phyloP scores from a whole-genome alignment of 352 stramenopile species.

The Phytopythium mirpurense region DNA sequence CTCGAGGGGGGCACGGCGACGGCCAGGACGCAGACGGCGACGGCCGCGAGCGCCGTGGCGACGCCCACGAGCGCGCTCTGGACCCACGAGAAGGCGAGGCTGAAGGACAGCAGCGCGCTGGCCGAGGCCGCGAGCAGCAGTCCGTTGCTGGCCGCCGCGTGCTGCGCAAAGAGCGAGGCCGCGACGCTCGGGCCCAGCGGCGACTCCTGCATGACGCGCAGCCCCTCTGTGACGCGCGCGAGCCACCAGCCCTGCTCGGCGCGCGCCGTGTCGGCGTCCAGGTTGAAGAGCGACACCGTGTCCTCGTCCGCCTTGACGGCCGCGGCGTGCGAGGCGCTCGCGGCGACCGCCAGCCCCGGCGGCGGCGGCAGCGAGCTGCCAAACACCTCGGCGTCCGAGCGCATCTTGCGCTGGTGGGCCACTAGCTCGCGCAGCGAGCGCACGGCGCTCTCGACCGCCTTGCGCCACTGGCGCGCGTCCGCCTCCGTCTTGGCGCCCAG shows the following conservation, averaged over 20 bases:
- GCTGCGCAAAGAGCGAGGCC: conserved; percentile 75
- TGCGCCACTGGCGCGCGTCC: conserved; percentile 75
- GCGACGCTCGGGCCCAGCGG: conserved; percentile 73
- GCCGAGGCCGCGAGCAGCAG: conserved; percentile 60
- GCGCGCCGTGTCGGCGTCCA: conserved; percentile 81
- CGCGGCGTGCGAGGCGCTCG: not conserved
- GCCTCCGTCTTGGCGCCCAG: conserved; percentile 84
- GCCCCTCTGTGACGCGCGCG: conserved; percentile 69
- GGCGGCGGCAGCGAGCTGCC: conserved; percentile 19
- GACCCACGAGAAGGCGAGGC: conserved; percentile 84
- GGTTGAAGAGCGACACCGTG: conserved; percentile 80
- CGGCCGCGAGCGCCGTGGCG: conserved; percentile 47
- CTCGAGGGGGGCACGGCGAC: conserved; percentile 25
- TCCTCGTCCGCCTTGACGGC: conserved; percentile 73
- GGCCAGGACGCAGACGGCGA: conserved; percentile 64
- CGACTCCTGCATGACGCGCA: conserved; percentile 86
- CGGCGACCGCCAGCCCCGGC: conserved; percentile 1
- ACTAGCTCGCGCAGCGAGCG: conserved; percentile 69
- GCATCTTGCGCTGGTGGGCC: conserved; percentile 68
- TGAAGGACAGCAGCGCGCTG: conserved; percentile 73
- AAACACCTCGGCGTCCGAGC: conserved; percentile 71
- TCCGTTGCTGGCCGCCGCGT: conserved; percentile 70
- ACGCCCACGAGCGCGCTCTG: conserved; percentile 82
- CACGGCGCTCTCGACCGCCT: conserved; percentile 73
- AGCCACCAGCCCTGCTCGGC: conserved; percentile 85